Base-by-base conservation (phyloP, 352 stramenopile species). In the Phytopythium helicoides region DNA sequence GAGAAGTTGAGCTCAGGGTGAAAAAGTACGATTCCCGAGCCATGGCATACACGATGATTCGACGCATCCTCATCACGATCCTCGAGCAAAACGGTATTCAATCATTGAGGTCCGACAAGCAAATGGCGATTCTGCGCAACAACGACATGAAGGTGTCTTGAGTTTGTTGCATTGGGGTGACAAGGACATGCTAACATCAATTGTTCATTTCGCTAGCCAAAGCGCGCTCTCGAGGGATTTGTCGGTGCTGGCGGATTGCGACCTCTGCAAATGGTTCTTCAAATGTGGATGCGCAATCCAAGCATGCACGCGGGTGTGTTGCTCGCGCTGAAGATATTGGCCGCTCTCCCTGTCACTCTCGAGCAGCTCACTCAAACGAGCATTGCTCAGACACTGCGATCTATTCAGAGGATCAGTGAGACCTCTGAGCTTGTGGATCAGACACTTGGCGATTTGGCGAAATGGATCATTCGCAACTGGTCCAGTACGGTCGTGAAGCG, bases 381-480 rank as follows among this genome's bases (percentile, higher is more conserved):
- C n/a, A 87, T 89, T 54, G 78, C 73, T 1, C 69, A 70, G 21
- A 85, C 73, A 12, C 52, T 89, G 38, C 63, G 69, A 16, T 51
- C 56, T 6, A 87, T 89, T 26, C 57, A 72, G 37, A 71, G 71
- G 22, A 35, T 66, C 14, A 81, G 71, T 47, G 37, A 58, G 9
- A 57, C 58, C 5, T 70, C 62, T 44, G 59, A 56, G 28, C 42
- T 86, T 42, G 65, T 89, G 23, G 71, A 77, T 31, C 9, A 53
- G 2, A 62, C 77, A 10, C 66, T 75, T 8, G 75, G 75, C 15
- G 78, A 87, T 40, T 47, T 87, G n/a, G 68, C 78, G 4, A 56
- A 73, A 15, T 86, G 73, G 73, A 73, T 87, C 23, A 81, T 89
- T 21, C 56, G 71, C n/a, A 74, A 70, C 22, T 89, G 78, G 78